A percentile compares a stretch with the other conserved stretches of the same genome.
Evolutionary conservation across 148 eudicot species (phyloP).

Genomic region (Cornus florida): DNA sequence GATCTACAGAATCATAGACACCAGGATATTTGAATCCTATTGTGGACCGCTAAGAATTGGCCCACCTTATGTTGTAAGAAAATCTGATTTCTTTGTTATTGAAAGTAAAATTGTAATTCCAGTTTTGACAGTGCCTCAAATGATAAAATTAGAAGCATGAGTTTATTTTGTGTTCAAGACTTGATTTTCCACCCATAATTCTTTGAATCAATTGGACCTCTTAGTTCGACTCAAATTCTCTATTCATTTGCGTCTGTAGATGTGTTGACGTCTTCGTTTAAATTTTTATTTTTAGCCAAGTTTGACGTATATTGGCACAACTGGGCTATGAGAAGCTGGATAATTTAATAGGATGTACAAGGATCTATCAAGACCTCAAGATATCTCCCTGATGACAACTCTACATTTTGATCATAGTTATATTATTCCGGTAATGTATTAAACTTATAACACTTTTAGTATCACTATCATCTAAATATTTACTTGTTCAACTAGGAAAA

Average conservation of each 20-base stretch:
- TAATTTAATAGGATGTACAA: constrained; percentile 66
- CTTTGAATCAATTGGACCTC: no score
- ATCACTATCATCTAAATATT: background rate
- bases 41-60: background rate
- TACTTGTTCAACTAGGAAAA: no score
- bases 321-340: constrained; percentile 80
- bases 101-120: background rate
- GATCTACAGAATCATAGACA: no score
- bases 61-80: background rate
- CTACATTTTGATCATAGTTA: constrained; percentile 79
- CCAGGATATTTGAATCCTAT: no score
- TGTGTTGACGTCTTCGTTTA: no score
- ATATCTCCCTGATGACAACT: constrained; percentile 74
- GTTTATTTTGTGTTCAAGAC: no score
- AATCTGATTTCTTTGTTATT: background rate
- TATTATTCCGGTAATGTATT: constrained; percentile 59
- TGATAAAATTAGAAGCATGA: no score
- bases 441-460: background rate
- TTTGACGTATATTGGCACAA: constrained; percentile 82
- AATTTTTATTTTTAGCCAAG: constrained; percentile 30
- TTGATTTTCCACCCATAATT: no score
- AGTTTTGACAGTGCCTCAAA: background rate
- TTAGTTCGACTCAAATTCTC: no score
- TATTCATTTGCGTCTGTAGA: no score
- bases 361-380: constrained; percentile 65